phyloP scores from a whole-genome alignment of 208 protist genomes.

The Leishmania tarentolae region DNA sequence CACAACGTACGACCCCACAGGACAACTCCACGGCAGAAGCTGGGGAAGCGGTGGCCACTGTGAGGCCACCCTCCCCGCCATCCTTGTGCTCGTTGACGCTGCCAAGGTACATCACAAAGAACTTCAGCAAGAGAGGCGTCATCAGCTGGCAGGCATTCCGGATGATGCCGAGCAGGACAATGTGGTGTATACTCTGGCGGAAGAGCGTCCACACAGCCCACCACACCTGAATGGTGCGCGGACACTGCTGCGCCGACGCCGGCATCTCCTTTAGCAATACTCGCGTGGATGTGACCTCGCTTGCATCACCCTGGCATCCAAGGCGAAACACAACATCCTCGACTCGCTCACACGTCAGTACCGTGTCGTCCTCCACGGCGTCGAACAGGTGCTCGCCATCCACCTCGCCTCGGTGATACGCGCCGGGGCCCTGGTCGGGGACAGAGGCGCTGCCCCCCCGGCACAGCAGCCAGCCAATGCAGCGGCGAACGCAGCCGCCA shows the following conservation, averaged over 20 bases:
- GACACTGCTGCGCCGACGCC: neutral
- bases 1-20: neutral
- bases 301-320: neutral
- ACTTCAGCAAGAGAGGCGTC: conserved; percentile 13
- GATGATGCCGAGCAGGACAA: conserved; percentile 4
- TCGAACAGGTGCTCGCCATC: conserved; percentile 70
- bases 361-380: conserved; percentile 23
- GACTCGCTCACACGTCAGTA: conserved; percentile 53
- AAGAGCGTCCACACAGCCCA: conserved; percentile 2
- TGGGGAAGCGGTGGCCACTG: neutral
- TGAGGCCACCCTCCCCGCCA: neutral
- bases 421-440: conserved; percentile 11
- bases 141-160: conserved; percentile 2
- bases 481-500: conserved; percentile 1
- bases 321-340: conserved; percentile 6
- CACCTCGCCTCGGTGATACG: conserved; percentile 46
- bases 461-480: neutral
- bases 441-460: neutral
- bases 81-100: neutral
- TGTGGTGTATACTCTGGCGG: neutral
- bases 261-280: neutral
- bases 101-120: conserved; percentile 10
- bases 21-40: neutral
- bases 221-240: neutral
- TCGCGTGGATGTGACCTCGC: neutral